Evolutionary conservation across 768 basidiomycete species (phyloP).

Genomic region (Phanerochaete carnosa): DNA sequence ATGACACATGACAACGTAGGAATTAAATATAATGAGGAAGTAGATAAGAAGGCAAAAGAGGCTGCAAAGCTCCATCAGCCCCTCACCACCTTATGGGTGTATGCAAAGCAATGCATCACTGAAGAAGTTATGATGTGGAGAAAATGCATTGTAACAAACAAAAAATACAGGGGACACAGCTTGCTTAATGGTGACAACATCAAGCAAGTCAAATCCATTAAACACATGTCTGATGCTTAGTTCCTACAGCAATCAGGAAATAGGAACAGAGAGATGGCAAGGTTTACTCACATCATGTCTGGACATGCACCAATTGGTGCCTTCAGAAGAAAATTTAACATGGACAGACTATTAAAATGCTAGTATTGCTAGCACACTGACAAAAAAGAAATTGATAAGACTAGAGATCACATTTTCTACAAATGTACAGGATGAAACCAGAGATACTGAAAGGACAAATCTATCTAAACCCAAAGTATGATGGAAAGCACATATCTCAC

Average conservation of each 20-base stretch:
- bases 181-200: background rate
- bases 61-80: background rate
- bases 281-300: background rate
- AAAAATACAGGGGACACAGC: too few relatives aligned
- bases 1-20: too few relatives aligned
- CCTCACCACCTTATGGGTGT: too few relatives aligned
- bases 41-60: slow-evolving; percentile 1
- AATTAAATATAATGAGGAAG: background rate
- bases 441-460: background rate
- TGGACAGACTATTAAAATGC: background rate
- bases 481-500: too few relatives aligned
- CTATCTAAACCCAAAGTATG: background rate
- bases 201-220: background rate
- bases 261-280: background rate
- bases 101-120: background rate
- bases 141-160: background rate
- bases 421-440: background rate
- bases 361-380: too few relatives aligned
- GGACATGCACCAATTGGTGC: background rate
- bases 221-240: background rate
- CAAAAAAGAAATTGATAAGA: background rate
- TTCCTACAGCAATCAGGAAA: background rate
- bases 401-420: background rate
- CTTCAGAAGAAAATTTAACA: background rate
- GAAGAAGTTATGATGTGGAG: background rate